A percentile compares a stretch with the other conserved stretches of the same genome.
Evolutionary conservation across 495 filamentous ascomycete genomes (phyloP).

Genomic region (Lepraria neglecta): DNA sequence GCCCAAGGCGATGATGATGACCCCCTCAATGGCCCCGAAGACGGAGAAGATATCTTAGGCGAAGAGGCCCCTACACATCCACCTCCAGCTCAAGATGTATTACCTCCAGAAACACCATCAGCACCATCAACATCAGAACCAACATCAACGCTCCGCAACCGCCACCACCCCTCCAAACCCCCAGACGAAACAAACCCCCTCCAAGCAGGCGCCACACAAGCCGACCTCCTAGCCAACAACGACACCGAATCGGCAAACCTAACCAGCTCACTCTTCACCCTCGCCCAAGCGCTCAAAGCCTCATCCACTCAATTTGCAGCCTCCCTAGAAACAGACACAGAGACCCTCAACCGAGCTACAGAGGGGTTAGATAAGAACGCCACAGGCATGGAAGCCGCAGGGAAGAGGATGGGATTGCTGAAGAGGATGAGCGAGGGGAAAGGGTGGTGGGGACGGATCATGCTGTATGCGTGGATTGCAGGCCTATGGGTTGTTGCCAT

Average conservation of each 20-base stretch:
- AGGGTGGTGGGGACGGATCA: slow-evolving; percentile 79
- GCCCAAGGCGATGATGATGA: slow-evolving; percentile 24
- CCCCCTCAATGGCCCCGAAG: slow-evolving; percentile 17
- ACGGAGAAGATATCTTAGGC: slow-evolving; percentile 25
- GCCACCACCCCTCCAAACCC: slow-evolving; percentile 32
- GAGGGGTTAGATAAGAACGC: slow-evolving; percentile 71
- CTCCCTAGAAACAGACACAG: slow-evolving; percentile 64
- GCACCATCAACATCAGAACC: background rate
- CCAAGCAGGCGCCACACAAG: background rate
- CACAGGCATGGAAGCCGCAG: slow-evolving; percentile 65
- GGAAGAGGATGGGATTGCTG: slow-evolving; percentile 65
- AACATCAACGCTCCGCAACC: slow-evolving; percentile 15
- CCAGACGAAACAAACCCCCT: background rate
- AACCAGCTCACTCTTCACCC: slow-evolving; percentile 66
- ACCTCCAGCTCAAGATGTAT: slow-evolving; percentile 11
- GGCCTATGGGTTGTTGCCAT: slow-evolving; percentile 69
- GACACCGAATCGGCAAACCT: slow-evolving; percentile 79
- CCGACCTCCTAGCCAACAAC: slow-evolving; percentile 58
- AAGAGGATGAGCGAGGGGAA: slow-evolving; percentile 72
- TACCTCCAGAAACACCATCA: slow-evolving; percentile 1
- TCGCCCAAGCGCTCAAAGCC: slow-evolving; percentile 72
- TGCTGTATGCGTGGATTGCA: slow-evolving; percentile 77
- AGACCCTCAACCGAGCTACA: slow-evolving; percentile 59
- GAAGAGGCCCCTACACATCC: slow-evolving; percentile 13
- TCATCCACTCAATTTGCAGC: slow-evolving; percentile 63